Evolutionary conservation across 1,139 yeast genomes (phyloP).

Genomic region (Geotrichum reessii): DNA sequence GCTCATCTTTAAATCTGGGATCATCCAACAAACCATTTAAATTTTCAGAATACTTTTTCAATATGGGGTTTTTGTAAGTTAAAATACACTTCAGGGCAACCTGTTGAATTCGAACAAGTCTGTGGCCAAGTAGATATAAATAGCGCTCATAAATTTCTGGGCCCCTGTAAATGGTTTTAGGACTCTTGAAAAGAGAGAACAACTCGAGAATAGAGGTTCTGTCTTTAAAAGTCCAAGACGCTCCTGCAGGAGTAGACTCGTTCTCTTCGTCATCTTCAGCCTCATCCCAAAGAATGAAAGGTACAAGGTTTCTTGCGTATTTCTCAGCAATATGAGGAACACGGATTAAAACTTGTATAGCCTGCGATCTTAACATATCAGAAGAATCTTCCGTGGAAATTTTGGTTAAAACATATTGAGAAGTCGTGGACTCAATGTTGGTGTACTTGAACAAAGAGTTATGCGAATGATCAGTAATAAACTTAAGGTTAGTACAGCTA

Average conservation of each 20-base stretch:
- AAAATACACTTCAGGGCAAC: constrained; percentile 68
- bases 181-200: constrained; percentile 59
- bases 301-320: constrained; percentile 51
- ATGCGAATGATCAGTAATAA: constrained; percentile 5
- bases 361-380: constrained; percentile 44
- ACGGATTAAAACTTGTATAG: constrained; percentile 46
- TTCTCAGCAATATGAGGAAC: constrained; percentile 65
- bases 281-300: constrained; percentile 37
- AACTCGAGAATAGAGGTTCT: constrained; percentile 54
- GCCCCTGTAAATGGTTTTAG: constrained; percentile 49
- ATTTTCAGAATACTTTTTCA: constrained; percentile 67
- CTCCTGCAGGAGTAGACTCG: constrained; percentile 19
- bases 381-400: constrained; percentile 26
- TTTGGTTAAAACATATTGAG: constrained; percentile 4
- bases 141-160: constrained; percentile 51
- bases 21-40: constrained; percentile 75
- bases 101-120: constrained; percentile 58
- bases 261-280: constrained; percentile 32
- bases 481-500: constrained; percentile 12
- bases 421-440: constrained; percentile 9
- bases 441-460: constrained; percentile 6
- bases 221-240: constrained; percentile 57
- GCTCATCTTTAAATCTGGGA: constrained; percentile 76
- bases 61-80: constrained; percentile 53
- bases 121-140: constrained; percentile 56